Base-by-base conservation (phyloP, 2,329 filamentous ascomycete species). In the Sarocladium strictum region DNA sequence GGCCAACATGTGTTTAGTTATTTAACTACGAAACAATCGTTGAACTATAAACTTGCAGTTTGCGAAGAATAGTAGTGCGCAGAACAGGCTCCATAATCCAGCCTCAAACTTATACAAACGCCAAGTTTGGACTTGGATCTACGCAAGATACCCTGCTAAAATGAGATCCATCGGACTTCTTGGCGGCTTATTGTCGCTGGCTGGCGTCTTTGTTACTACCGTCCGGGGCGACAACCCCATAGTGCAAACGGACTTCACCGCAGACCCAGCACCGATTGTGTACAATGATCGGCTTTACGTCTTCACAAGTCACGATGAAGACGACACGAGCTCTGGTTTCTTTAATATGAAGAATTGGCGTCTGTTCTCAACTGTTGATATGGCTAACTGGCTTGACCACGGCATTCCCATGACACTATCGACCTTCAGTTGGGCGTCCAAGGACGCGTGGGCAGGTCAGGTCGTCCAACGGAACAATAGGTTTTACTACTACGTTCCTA, bases 391-490 rank as follows among this genome's bases (percentile, higher is more conserved):
- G 67, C 62, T 62, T 15, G 59, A 68, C 55, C 61, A 63, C 45
- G 65, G 65, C 43, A 43, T 54, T 1, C 57, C 61, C 47, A 57
- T 64, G 57, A 54, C 54, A 56, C 58, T 70, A 1, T 47, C 55
- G 7, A 65, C 62, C 1, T 70, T 70, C 56, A 54, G 54, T 35
- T 70, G 68, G 68, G 68, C 67, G 11, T 59, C 57, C n/a, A 57
- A 54, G n/a, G 61, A 67, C n/a, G 68, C 67, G 2, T 70, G 67
- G 67, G 68, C 68, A 0, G 63, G 61, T 2, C 67, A 69, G 47
- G 62, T 64, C 2, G 58, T 70, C 14, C 53, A 57, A 17, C 60
- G 67, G 26, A 66, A 69, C 56, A 63, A 61, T 52, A 66, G 64
- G 51, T 70, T 69, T 56, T 70, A 68, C 59, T 65, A 56, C 53